phyloP scores from a whole-genome alignment of 345 rosid genomes.

The Balakata baccata region DNA sequence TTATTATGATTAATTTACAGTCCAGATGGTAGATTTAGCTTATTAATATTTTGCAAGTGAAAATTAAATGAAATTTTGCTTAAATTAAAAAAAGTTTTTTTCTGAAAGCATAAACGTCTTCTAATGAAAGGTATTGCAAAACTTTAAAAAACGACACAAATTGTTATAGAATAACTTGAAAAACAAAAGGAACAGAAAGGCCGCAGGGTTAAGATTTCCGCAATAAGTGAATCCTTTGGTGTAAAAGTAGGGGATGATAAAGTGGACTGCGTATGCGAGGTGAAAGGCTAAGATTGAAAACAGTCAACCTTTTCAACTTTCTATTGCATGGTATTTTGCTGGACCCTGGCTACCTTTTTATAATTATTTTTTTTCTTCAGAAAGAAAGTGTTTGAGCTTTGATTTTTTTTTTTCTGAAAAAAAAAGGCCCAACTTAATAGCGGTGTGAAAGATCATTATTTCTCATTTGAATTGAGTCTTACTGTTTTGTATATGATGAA shows the following conservation, averaged over 20 bases:
- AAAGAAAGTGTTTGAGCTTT: background rate
- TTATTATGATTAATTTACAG: too few relatives aligned
- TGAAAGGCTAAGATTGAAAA: conserved; percentile 22
- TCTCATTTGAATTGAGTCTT: background rate
- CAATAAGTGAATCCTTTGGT: conserved; percentile 27
- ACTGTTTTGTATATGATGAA: too few relatives aligned
- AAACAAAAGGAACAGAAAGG: background rate
- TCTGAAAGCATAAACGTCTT: too few relatives aligned
- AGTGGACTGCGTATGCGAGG: background rate
- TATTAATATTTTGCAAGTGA: too few relatives aligned
- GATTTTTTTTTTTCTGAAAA: background rate
- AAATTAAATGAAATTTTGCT: too few relatives aligned
- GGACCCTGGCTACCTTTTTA: conserved; percentile 8
- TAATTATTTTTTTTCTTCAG: background rate
- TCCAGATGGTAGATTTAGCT: too few relatives aligned
- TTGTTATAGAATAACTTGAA: background rate
- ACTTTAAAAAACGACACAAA: background rate
- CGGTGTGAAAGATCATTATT: background rate
- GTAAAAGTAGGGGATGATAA: conserved; percentile 12
- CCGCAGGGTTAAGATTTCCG: conserved; percentile 25
- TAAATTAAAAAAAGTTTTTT: too few relatives aligned
- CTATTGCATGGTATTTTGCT: conserved; percentile 11
- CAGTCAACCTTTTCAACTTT: conserved; percentile 20
- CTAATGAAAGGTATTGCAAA: too few relatives aligned
- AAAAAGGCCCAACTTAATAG: background rate